Percentiles rank a stretch among this genome's conserved stretches.
Evolutionary conservation across 139 green algal species (phyloP).

Genomic region (Haematococcus lacustris): DNA sequence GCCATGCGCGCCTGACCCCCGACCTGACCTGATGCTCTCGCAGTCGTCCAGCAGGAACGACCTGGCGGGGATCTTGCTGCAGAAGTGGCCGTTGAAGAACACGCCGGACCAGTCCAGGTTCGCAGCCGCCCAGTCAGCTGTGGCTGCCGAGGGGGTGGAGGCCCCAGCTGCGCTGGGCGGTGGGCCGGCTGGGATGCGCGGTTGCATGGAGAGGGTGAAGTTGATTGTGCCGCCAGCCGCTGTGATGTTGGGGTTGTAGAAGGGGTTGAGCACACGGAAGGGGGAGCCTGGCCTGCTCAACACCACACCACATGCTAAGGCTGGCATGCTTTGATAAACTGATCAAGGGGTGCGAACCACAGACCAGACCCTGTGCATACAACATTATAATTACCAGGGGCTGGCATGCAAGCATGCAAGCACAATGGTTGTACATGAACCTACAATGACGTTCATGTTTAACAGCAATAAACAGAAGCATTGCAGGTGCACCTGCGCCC

Average conservation of each 20-base stretch:
- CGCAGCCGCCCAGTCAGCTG: neutral
- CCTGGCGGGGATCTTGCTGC: constrained; percentile 12
- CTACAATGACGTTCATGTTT: too few species aligned
- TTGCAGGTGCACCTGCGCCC: neutral
- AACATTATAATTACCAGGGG: neutral
- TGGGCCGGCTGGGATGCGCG: too few species aligned
- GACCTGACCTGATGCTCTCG: neutral
- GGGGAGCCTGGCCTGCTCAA: constrained; percentile 6
- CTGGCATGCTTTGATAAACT: neutral
- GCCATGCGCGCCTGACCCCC: too few species aligned
- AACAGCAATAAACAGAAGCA: too few species aligned
- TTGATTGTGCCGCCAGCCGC: neutral
- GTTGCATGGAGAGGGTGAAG: constrained; percentile 22
- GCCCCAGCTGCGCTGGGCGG: too few species aligned
- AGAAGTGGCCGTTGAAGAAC: constrained; percentile 22
- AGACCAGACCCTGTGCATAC: too few species aligned
- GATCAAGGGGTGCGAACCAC: neutral
- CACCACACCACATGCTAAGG: neutral
- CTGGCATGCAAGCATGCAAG: neutral
- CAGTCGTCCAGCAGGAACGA: constrained; percentile 10
- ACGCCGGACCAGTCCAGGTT: constrained; percentile 12
- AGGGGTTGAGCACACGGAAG: constrained; percentile 14
- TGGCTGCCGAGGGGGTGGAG: neutral
- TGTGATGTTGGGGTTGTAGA: neutral
- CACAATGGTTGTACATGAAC: too few species aligned